Evolutionary conservation across 2,329 filamentous ascomycete genomes (phyloP).

Genomic region (Rhynchosporium graminicola): DNA sequence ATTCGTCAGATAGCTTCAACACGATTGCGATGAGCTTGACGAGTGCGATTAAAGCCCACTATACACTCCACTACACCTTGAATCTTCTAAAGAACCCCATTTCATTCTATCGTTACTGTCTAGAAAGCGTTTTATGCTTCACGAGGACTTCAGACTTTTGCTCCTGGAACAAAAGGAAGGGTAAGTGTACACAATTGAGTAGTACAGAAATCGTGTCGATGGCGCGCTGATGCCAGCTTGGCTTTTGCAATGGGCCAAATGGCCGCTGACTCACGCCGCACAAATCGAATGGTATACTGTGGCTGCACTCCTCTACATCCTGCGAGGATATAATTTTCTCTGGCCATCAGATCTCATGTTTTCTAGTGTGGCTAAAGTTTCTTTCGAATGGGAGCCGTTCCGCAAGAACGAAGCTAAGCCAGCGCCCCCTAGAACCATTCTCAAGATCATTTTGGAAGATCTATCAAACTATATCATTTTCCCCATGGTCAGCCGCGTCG

Average conservation of each 20-base stretch:
- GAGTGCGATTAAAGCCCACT: no score
- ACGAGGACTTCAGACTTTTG: no score
- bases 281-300: background rate
- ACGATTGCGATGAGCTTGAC: no score
- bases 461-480: slow-evolving; percentile 10
- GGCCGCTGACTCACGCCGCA: slow-evolving; percentile 2
- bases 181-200: background rate
- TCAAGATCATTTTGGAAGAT: slow-evolving; percentile 1
- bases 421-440: background rate
- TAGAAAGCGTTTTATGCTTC: no score
- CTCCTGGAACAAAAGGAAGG: background rate
- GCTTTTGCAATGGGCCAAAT: background rate
- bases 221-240: background rate
- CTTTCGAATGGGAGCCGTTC: background rate
- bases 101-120: no score
- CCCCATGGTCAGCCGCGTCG: slow-evolving; percentile 32
- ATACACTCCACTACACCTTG: no score
- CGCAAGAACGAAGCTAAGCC: background rate
- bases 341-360: background rate
- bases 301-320: background rate
- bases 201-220: background rate
- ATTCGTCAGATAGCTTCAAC: no score
- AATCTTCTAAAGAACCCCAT: no score
- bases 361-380: background rate
- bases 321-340: background rate